Percentiles rank a stretch among this genome's conserved stretches.
Conservation (phyloP, 2,329 filamentous ascomycete genomes). For the Trichoderma polysporum region DNA sequence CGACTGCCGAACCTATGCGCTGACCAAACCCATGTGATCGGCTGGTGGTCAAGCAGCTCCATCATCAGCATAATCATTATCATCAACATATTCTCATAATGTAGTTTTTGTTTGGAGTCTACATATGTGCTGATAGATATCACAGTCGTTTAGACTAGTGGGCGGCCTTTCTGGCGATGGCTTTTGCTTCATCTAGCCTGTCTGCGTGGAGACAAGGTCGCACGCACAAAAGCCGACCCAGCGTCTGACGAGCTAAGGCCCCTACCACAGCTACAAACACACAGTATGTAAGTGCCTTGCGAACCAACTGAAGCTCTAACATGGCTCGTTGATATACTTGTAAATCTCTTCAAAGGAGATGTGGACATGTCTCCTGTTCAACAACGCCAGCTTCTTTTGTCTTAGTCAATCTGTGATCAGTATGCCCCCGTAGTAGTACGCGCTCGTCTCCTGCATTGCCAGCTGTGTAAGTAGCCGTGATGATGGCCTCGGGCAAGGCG, state of each 20-base stretch:
- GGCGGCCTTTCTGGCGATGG: neutral
- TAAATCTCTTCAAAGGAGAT: too few relatives aligned
- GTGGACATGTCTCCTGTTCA: neutral
- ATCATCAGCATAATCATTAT: neutral
- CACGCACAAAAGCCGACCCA: neutral
- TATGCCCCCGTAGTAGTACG: too few relatives aligned
- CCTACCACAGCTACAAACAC: neutral
- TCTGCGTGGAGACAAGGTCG: neutral
- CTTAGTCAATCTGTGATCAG: too few relatives aligned
- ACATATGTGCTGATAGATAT: neutral
- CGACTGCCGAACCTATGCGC: slow-evolving; percentile 1
- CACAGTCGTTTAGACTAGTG: neutral
- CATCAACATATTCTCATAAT: neutral
- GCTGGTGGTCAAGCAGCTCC: neutral
- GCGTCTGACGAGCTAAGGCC: neutral
- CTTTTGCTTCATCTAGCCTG: neutral
- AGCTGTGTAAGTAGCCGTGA: too few relatives aligned
- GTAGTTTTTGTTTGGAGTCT: neutral
- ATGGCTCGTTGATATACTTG: neutral
- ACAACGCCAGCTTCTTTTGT: too few relatives aligned
- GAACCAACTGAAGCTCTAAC: too few relatives aligned
- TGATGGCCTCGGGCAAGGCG: too few relatives aligned
- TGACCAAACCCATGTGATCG: neutral
- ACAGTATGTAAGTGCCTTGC: neutral
- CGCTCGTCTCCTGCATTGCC: too few relatives aligned